phyloP scores from a whole-genome alignment of 2,329 filamentous ascomycete genomes.

The Amesomyces nigricolor region DNA sequence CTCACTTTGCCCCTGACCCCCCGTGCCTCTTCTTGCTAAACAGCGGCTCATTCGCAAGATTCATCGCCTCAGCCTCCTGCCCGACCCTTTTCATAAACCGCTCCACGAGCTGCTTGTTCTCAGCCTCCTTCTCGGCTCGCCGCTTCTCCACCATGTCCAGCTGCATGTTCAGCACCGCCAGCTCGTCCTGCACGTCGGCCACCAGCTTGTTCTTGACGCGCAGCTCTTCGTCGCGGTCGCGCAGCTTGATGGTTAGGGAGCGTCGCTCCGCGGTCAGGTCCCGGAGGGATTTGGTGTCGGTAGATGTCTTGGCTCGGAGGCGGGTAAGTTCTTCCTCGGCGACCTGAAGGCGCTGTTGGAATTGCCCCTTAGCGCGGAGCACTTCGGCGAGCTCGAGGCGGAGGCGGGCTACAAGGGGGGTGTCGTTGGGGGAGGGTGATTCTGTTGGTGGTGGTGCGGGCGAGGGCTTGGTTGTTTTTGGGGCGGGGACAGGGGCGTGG shows the following conservation, averaged over 20 bases:
- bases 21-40: constrained; percentile 15
- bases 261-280: constrained; percentile 58
- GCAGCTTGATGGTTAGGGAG: constrained; percentile 59
- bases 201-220: constrained; percentile 77
- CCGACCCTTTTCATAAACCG: constrained; percentile 88
- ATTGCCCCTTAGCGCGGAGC: constrained; percentile 64
- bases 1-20: background rate
- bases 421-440: constrained; percentile 25
- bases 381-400: constrained; percentile 70
- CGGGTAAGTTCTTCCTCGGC: constrained; percentile 56
- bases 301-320: constrained; percentile 53
- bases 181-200: constrained; percentile 87
- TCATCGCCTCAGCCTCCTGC: constrained; percentile 83
- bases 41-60: constrained; percentile 52
- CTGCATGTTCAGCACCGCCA: constrained; percentile 80
- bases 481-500: constrained; percentile 25
- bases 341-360: constrained; percentile 58
- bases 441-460: constrained; percentile 17
- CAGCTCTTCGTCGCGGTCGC: constrained; percentile 80
- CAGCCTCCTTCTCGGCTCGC: constrained; percentile 63
- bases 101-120: constrained; percentile 85
- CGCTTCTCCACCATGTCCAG: constrained; percentile 79
- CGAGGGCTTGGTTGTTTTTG: constrained; percentile 23
- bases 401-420: constrained; percentile 42
- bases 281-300: constrained; percentile 57